Conservation (phyloP, 2,329 filamentous ascomycete genomes). For the Lecanicillium sp. region DNA sequence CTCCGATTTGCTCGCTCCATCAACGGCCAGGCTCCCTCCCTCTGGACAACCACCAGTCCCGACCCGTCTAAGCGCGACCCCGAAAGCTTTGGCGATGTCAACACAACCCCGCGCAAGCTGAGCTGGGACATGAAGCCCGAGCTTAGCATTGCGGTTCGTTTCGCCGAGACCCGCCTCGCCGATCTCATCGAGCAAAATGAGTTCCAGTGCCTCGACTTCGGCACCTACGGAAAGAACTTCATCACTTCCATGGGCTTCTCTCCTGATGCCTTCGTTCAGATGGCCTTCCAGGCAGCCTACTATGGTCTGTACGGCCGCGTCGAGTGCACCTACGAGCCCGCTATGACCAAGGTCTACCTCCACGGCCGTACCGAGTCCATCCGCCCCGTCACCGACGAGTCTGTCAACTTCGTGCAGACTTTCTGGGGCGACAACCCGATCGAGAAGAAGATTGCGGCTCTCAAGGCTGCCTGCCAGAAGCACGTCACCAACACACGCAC, state of each 20-base stretch:
- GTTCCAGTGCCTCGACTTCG: conserved; percentile 86
- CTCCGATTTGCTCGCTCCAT: conserved; percentile 91
- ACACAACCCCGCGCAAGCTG: conserved; percentile 87
- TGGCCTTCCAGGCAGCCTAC: conserved; percentile 98
- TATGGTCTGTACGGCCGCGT: conserved; percentile 92
- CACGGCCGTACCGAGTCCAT: conserved; percentile 95
- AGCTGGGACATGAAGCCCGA: conserved; percentile 98
- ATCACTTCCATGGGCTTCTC: conserved; percentile 97
- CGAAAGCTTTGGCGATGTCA: conserved; percentile 86
- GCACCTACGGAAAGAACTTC: conserved; percentile 89
- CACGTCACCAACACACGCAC: conserved; percentile 76
- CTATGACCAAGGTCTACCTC: conserved; percentile 93
- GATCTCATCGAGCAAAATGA: conserved; percentile 96
- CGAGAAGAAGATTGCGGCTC: conserved; percentile 75
- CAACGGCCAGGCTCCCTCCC: conserved; percentile 83
- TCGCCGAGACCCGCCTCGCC: conserved; percentile 88
- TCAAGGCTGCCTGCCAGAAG: conserved; percentile 75
- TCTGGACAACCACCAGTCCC: conserved; percentile 87
- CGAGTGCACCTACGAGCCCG: conserved; percentile 94
- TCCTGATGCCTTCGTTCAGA: conserved; percentile 94
- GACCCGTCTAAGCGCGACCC: conserved; percentile 91
- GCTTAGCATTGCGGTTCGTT: conserved; percentile 82
- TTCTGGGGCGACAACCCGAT: conserved; percentile 92
- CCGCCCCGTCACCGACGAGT: conserved; percentile 75
- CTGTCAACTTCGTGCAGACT: conserved; percentile 80